A percentile compares a stretch with the other conserved stretches of the same genome.
These are phyloP conservation scores for Psilocybe mexicana DNA, from an alignment of 1,284 basidiomycete genomes.

Conservation along the genomic window DNA sequence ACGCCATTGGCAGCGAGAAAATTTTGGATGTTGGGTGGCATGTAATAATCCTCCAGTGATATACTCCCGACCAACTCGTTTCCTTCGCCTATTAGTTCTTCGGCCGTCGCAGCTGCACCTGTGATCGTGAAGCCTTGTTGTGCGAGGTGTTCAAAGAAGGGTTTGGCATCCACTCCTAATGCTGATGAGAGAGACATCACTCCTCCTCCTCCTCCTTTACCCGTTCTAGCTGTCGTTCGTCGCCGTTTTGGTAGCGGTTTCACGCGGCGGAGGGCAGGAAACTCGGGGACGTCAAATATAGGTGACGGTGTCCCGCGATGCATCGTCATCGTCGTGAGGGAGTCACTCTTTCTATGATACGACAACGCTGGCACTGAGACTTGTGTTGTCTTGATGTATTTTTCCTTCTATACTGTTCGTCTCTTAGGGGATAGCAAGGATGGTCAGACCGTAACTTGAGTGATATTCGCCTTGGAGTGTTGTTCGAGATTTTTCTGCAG, in stretches of 20 bases:
- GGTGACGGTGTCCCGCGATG: constrained; percentile 51
- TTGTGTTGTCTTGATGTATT: background rate
- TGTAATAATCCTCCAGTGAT: constrained; percentile 62
- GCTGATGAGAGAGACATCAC: constrained; percentile 9
- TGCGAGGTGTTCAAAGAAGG: background rate
- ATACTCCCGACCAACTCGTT: constrained; percentile 53
- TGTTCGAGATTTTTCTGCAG: background rate
- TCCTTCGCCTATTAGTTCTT: constrained; percentile 52
- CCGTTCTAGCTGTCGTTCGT: constrained; percentile 38
- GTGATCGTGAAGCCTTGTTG: background rate
- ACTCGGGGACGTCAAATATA: constrained; percentile 62
- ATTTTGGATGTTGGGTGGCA: constrained; percentile 51
- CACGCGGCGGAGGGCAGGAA: constrained; percentile 59
- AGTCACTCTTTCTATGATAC: background rate
- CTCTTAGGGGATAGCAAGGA: no score
- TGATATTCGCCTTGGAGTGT: no score
- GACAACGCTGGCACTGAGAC: background rate
- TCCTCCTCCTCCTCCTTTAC: constrained; percentile 1
- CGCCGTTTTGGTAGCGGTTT: constrained; percentile 78
- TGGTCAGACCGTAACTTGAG: no score
- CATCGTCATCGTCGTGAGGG: constrained; percentile 23
- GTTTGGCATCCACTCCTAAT: constrained; percentile 11
- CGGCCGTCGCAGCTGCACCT: constrained; percentile 34
- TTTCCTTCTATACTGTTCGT: no score
- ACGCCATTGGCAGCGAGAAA: constrained; percentile 28